Base-by-base conservation (phyloP, 495 filamentous ascomycete species). In the Penicillium paxilli region DNA sequence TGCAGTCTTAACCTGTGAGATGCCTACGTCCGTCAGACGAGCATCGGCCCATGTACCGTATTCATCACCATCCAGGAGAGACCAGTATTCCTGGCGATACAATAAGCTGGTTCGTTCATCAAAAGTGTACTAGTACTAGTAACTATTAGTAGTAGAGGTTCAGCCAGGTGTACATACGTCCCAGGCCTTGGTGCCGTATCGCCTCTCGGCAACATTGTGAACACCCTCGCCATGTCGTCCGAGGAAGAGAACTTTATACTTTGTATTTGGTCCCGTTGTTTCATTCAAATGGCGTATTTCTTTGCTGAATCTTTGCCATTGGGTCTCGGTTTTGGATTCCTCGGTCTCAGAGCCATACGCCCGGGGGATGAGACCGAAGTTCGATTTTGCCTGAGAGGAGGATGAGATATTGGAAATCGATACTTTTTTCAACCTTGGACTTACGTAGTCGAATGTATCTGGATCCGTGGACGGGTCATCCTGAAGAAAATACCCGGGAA, bases 201-300 rank as follows among this genome's bases (percentile, higher is more conserved):
- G 83, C 5, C 58, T 63, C 59, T 90, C 80, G 4, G 85, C 85
- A 24, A 81, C 81, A 62, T 87, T 88, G 58, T 92, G 88, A 48
- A 81, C 80, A 1, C 88, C 88, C 62, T 91, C 81, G 1, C 88
- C 88, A 63, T 92, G 88, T 21, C 88, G 79, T 12, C 82, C 88
- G 16, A 89, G 68, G 69, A 82, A 90, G 33, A 92, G 72, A 0
- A 92, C 77, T 55, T 87, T 88, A 62, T 89, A 90, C 21, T 70
- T 55, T 9, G 73, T 75, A 21, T 75, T 69, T 2, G 44, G 33
- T 2, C 62, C 70, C 12, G 71, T 68, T 6, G 77, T 65, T 1
- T 56, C 45, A 63, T 90, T 89, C 47, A 88, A 64, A 0, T 62
- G 48, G 8, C 70, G 50, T 23, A 91, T 77, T 32, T 84, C 69